Conservation (phyloP, 108 stramenopile genomes). For the Craspedostauros australis region DNA sequence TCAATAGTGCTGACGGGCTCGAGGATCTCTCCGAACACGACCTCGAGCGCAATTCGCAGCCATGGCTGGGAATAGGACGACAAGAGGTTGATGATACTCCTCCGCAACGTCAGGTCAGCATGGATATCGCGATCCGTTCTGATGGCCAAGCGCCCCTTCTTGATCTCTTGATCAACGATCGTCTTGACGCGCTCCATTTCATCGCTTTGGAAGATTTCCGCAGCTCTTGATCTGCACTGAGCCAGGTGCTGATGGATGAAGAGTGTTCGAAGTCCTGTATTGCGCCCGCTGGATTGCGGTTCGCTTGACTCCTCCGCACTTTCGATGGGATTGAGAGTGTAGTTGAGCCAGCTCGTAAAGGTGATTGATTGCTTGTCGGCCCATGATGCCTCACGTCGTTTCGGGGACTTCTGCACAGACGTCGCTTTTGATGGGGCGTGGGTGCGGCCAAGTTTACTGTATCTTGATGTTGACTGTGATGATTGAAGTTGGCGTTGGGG, state of each 20-base stretch:
- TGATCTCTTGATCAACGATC: constrained; percentile 56
- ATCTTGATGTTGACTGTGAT: no score
- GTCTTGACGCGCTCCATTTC: constrained; percentile 31
- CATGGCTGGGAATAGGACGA: constrained; percentile 85
- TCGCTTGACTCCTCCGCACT: constrained; percentile 12
- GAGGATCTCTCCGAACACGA: constrained; percentile 72
- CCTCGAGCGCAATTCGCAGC: constrained; percentile 86
- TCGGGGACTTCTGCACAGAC: no score
- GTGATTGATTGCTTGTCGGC: constrained; percentile 67
- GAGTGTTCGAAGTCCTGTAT: constrained; percentile 24
- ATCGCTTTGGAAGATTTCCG: constrained; percentile 34
- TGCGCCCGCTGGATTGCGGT: no score
- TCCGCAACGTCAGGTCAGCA: constrained; percentile 69
- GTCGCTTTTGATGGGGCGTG: no score
- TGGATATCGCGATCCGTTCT: constrained; percentile 77
- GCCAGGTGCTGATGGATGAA: constrained; percentile 39
- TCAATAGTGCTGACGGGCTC: no score
- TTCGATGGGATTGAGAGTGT: constrained; percentile 55
- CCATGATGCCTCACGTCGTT: no score
- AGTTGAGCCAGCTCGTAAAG: constrained; percentile 79
- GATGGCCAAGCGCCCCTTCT: constrained; percentile 64
- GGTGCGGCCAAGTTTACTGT: no score
- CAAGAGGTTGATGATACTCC: constrained; percentile 59
- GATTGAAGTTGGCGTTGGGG: no score
- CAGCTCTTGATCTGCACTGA: constrained; percentile 20